A percentile compares a stretch with the other conserved stretches of the same genome.
phyloP scores from a whole-genome alignment of 305 asterid genomes.

The Fraxinus sp. region DNA sequence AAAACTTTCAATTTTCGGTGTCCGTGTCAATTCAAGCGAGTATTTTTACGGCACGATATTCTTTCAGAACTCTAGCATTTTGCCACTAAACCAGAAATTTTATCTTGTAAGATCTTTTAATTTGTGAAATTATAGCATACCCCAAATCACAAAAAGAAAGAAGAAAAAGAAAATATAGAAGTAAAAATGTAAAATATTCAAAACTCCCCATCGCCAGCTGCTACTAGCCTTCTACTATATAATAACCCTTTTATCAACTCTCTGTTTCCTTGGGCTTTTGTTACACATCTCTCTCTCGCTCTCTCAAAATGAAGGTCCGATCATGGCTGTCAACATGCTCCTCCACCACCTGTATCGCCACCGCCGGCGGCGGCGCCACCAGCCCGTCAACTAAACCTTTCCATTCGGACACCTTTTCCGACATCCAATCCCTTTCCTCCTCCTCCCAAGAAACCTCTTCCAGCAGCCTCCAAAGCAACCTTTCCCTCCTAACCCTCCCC shows the following conservation, averaged over 20 bases:
- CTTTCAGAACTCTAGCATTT: no score
- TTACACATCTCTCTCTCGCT: neutral
- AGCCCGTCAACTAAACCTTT: constrained; percentile 30
- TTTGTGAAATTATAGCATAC: no score
- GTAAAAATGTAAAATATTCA: no score
- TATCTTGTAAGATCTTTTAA: no score
- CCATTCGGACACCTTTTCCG: constrained; percentile 30
- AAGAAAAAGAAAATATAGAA: no score
- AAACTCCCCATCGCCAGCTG: neutral
- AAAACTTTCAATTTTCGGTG: no score
- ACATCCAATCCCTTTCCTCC: constrained; percentile 30
- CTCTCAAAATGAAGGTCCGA: constrained; percentile 43
- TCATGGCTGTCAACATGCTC: constrained; percentile 61
- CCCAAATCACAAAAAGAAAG: no score
- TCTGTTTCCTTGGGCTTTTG: neutral
- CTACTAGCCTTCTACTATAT: neutral
- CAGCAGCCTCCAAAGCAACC: constrained; percentile 56
- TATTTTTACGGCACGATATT: no score
- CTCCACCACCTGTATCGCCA: constrained; percentile 39
- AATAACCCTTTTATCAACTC: neutral
- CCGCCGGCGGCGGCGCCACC: constrained; percentile 28
- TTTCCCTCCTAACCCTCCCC: constrained; percentile 73
- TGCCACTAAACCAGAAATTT: no score
- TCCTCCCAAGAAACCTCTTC: constrained; percentile 35
- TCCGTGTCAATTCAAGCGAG: no score